phyloP scores from a whole-genome alignment of 768 basidiomycete species.

The Boletales sp. region DNA sequence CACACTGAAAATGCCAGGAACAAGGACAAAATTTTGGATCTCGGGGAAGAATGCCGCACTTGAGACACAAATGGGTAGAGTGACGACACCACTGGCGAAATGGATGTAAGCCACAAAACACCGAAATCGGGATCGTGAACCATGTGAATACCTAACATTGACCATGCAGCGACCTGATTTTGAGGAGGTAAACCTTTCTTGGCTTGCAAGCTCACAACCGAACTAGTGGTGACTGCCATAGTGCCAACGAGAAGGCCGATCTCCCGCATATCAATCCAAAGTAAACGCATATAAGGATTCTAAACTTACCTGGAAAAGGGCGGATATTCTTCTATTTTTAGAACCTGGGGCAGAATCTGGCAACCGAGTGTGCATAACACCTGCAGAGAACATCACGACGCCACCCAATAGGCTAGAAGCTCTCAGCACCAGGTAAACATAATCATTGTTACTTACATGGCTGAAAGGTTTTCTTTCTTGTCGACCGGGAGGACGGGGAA shows the following conservation, averaged over 20 bases:
- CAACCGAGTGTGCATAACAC: slow-evolving; percentile 17
- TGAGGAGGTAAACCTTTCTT: slow-evolving; percentile 61
- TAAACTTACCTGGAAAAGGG: slow-evolving; percentile 23
- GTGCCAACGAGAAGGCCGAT: slow-evolving; percentile 39
- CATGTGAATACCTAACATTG: slow-evolving; percentile 49
- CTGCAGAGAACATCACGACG: slow-evolving; percentile 37
- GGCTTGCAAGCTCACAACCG: slow-evolving; percentile 56
- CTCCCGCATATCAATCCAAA: slow-evolving; percentile 28
- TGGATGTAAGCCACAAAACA: neutral
- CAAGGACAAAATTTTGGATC: slow-evolving; percentile 54
- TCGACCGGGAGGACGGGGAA: slow-evolving; percentile 76
- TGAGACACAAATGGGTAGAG: slow-evolving; percentile 46
- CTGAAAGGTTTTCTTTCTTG: slow-evolving; percentile 55
- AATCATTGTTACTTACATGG: slow-evolving; percentile 49
- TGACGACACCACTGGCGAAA: slow-evolving; percentile 50
- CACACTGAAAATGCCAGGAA: slow-evolving; percentile 73
- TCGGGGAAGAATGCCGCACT: slow-evolving; percentile 34
- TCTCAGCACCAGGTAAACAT: neutral
- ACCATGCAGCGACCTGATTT: slow-evolving; percentile 66
- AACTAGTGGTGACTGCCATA: slow-evolving; percentile 55
- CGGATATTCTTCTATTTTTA: slow-evolving; percentile 3
- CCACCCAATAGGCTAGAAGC: slow-evolving; percentile 46
- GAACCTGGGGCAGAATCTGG: neutral
- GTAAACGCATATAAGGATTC: neutral
- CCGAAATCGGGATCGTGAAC: neutral